phyloP scores from a whole-genome alignment of 1,284 basidiomycete genomes.

The Rhodotorula glutinis region DNA sequence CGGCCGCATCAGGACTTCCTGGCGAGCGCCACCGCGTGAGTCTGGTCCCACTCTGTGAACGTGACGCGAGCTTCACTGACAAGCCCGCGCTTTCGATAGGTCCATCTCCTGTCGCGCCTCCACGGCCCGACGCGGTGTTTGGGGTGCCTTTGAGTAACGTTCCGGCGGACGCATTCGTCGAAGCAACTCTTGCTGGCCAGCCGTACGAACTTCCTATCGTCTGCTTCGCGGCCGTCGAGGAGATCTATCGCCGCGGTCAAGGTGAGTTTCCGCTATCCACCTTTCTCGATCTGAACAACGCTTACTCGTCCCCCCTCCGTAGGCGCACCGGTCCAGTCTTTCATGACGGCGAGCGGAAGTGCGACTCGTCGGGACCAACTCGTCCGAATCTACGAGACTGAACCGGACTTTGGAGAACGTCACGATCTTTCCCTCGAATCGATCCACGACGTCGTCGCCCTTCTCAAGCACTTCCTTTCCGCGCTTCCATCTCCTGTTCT shows the following conservation, averaged over 20 bases:
- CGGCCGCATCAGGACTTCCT: too few species aligned
- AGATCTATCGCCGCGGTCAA: constrained; percentile 49
- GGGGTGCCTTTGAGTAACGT: constrained; percentile 43
- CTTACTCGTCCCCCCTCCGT: neutral
- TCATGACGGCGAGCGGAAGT: constrained; percentile 47
- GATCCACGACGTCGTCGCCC: constrained; percentile 60
- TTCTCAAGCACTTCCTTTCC: constrained; percentile 60
- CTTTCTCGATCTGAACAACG: neutral
- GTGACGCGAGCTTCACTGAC: too few species aligned
- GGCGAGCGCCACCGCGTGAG: neutral
- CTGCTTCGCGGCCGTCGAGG: constrained; percentile 47
- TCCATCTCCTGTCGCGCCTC: neutral
- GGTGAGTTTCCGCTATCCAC: constrained; percentile 7
- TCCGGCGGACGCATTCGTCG: constrained; percentile 46
- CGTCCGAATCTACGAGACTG: constrained; percentile 45
- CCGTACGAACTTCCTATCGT: constrained; percentile 48
- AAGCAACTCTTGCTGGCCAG: constrained; percentile 47
- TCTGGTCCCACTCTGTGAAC: too few species aligned
- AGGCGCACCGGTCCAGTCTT: constrained; percentile 48
- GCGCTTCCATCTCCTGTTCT: constrained; percentile 54
- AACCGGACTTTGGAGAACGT: constrained; percentile 48
- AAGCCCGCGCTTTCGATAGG: neutral
- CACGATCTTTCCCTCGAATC: constrained; percentile 55
- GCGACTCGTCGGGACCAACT: constrained; percentile 45
- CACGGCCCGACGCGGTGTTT: constrained; percentile 31